Percentiles rank a stretch among this genome's conserved stretches.
Evolutionary conservation across 169 alveolate genomes (phyloP).

Genomic region (Perkinsus marinus): DNA sequence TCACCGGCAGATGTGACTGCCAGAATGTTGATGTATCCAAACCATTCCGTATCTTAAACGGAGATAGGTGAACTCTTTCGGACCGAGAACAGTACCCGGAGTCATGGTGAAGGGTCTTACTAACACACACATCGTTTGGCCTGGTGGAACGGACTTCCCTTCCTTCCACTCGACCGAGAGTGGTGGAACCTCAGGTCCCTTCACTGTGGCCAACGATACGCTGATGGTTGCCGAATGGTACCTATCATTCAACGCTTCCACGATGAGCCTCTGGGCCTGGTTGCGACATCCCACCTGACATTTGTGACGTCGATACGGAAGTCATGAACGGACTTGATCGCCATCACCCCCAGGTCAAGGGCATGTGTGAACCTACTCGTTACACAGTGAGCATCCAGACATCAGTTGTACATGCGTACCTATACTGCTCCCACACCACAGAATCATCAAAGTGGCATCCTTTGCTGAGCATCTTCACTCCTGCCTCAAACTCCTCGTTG

Average conservation of each 20-base stretch:
- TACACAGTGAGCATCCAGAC: background rate
- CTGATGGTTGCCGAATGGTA: background rate
- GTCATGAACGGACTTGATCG: background rate
- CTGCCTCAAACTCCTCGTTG: background rate
- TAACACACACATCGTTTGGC: background rate
- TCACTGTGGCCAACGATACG: background rate
- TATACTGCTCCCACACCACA: background rate
- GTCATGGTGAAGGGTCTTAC: background rate
- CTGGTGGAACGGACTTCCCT: background rate
- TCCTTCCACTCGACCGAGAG: background rate
- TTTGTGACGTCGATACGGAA: background rate
- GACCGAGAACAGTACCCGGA: background rate
- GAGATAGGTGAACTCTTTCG: background rate
- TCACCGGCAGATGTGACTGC: background rate
- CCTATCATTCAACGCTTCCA: no score
- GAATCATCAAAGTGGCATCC: background rate
- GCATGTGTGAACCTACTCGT: background rate
- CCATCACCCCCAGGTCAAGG: background rate
- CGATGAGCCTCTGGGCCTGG: no score
- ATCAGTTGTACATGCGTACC: background rate
- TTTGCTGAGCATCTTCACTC: background rate
- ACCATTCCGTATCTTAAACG: background rate
- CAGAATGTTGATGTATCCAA: background rate
- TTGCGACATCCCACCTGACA: background rate
- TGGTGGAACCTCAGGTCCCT: background rate